Conservation (phyloP, 805 yeast genomes). For the Scheffersomyces lignosus region DNA sequence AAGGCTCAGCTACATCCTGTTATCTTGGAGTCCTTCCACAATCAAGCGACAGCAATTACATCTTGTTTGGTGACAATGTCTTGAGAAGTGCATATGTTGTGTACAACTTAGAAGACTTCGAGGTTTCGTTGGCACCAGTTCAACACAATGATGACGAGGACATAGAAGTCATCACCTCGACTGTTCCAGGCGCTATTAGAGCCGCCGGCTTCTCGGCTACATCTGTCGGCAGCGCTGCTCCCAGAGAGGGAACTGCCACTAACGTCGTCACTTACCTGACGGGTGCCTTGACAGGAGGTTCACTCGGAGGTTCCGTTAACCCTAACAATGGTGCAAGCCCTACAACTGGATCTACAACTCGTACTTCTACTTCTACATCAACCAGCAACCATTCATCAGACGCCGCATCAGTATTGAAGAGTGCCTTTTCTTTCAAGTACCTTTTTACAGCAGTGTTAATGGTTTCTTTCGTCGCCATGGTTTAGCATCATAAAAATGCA, state of each 20-base stretch:
- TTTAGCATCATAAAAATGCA: too few species aligned
- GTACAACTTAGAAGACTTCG: slow-evolving; percentile 57
- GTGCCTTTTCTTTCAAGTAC: too few species aligned
- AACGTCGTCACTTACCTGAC: not conserved
- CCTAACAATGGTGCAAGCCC: not conserved
- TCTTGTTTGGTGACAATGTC: slow-evolving; percentile 65
- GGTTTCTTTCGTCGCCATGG: too few species aligned
- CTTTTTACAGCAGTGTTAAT: too few species aligned
- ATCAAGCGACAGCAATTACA: slow-evolving; percentile 7
- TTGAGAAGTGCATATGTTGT: slow-evolving; percentile 65
- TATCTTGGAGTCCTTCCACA: slow-evolving; percentile 18
- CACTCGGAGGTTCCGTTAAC: not conserved
- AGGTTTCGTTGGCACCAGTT: slow-evolving; percentile 48
- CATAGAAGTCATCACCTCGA: slow-evolving; percentile 45
- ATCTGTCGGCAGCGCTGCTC: slow-evolving; percentile 1
- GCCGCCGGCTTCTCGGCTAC: slow-evolving; percentile 51
- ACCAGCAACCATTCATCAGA: too few species aligned
- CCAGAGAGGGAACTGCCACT: not conserved
- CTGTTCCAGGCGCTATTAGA: slow-evolving; percentile 52
- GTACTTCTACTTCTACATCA: not conserved
- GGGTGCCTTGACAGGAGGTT: slow-evolving; percentile 1
- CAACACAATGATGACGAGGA: slow-evolving; percentile 31
- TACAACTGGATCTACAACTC: slow-evolving; percentile 1
- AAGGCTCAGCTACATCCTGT: slow-evolving; percentile 12
- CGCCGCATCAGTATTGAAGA: too few species aligned